These are phyloP conservation scores for Stemphylium beticola DNA, from an alignment of 2,329 filamentous ascomycete species.

Conservation along the genomic window DNA sequence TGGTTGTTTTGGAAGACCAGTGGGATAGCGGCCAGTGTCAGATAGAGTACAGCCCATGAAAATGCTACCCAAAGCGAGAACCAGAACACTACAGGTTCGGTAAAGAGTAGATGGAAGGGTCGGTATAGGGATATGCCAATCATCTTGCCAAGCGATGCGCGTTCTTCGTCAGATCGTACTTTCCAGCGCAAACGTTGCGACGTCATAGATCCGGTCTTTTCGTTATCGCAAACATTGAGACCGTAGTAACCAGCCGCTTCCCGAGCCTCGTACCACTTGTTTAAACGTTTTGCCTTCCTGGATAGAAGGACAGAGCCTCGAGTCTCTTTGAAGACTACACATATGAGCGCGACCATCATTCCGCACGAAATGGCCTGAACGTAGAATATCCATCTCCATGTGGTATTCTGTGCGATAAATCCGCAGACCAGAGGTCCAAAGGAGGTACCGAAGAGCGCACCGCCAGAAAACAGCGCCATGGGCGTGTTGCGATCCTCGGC, in stretches of 20 bases:
- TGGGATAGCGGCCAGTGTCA: conserved; percentile 81
- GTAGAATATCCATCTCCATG: conserved; percentile 90
- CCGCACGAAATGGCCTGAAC: conserved; percentile 76
- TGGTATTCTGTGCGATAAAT: conserved; percentile 69
- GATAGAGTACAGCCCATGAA: conserved; percentile 86
- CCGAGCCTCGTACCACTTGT: conserved; percentile 77
- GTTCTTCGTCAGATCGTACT: conserved; percentile 78
- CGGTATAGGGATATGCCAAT: conserved; percentile 75
- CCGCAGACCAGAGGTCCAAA: conserved; percentile 75
- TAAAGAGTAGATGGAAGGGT: conserved; percentile 78
- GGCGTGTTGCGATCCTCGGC: conserved; percentile 81
- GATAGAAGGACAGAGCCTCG: conserved; percentile 80
- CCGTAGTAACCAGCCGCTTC: conserved; percentile 69
- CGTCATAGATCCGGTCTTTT: conserved; percentile 34
- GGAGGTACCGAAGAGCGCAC: conserved; percentile 79
- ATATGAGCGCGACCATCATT: conserved; percentile 67
- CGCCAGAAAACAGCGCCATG: conserved; percentile 87
- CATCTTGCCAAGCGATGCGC: conserved; percentile 70
- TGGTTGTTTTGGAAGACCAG: conserved; percentile 75
- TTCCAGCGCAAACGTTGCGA: conserved; percentile 75
- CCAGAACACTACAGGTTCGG: conserved; percentile 80
- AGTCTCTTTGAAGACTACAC: conserved; percentile 79
- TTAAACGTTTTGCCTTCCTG: conserved; percentile 74
- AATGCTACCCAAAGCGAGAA: conserved; percentile 92
- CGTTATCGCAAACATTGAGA: conserved; percentile 53